These are phyloP conservation scores for Colletotrichum sp. DNA, from an alignment of 2,329 filamentous ascomycete species.

Conservation along the genomic window DNA sequence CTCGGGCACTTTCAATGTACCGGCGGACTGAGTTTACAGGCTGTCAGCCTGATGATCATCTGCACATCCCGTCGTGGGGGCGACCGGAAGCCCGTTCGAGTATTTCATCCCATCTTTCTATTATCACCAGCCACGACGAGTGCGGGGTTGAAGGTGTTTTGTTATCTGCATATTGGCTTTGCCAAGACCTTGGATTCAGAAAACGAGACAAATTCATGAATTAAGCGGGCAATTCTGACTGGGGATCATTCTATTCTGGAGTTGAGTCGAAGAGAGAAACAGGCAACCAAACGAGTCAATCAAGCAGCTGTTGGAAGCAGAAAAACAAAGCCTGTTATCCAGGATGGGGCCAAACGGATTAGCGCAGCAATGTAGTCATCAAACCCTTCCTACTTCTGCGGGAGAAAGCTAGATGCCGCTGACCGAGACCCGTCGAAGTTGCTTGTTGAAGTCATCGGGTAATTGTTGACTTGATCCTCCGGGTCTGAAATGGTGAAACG, in stretches of 20 bases:
- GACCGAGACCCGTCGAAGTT: background rate
- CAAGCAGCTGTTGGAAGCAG: background rate
- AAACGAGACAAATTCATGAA: background rate
- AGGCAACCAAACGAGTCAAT: background rate
- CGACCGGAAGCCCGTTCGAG: background rate
- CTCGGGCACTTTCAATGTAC: background rate
- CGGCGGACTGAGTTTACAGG: background rate
- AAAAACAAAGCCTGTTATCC: background rate
- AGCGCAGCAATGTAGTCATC: background rate
- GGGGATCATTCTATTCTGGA: background rate
- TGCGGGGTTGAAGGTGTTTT: background rate
- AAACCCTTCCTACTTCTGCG: background rate
- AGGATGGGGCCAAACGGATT: accelerated
- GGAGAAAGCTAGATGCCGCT: background rate
- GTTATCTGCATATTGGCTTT: background rate
- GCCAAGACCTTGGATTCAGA: background rate
- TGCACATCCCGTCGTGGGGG: background rate
- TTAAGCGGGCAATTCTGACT: background rate
- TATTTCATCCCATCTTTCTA: background rate
- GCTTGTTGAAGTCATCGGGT: background rate
- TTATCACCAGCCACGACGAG: background rate
- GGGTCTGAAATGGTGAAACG: background rate
- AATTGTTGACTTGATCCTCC: background rate
- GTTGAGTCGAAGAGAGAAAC: background rate
- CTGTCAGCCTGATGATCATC: background rate